Conservation (phyloP, 768 basidiomycete species). For the Dacryopinax spathularia region DNA sequence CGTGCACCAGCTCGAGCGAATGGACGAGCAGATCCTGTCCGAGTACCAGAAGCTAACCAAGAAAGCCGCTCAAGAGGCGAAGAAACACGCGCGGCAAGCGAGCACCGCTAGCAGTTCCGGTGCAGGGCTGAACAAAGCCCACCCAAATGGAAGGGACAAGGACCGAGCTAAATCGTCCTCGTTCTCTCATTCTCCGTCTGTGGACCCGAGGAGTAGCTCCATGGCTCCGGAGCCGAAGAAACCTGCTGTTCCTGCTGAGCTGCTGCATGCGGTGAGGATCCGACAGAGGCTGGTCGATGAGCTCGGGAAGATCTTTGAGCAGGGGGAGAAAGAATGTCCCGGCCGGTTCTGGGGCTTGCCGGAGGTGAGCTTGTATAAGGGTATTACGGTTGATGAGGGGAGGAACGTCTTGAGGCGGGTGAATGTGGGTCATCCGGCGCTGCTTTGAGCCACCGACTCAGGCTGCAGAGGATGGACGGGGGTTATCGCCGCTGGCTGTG, state of each 20-base stretch:
- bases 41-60: constrained; percentile 70
- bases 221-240: constrained; percentile 54
- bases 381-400: constrained; percentile 42
- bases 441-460: too few species aligned
- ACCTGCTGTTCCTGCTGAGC: constrained; percentile 49
- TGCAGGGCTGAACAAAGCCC: constrained; percentile 1
- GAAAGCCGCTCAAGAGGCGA: constrained; percentile 57
- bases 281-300: constrained; percentile 64
- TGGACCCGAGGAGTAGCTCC: constrained; percentile 48
- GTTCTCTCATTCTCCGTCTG: constrained; percentile 15
- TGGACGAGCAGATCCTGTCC: constrained; percentile 70
- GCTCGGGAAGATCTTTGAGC: constrained; percentile 61
- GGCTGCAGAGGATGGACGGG: background rate
- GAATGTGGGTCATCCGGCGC: background rate
- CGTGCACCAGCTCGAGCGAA: constrained; percentile 61
- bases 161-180: background rate
- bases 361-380: constrained; percentile 56
- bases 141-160: constrained; percentile 22
- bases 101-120: constrained; percentile 21
- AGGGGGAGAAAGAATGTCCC: constrained; percentile 47
- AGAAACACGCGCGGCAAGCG: constrained; percentile 29
- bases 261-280: constrained; percentile 59
- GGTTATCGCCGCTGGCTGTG: background rate
- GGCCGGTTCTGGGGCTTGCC: constrained; percentile 73
- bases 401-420: constrained; percentile 15